Base-by-base conservation (phyloP, 192 early-diverging fungal species). In the Backusella luteola region DNA sequence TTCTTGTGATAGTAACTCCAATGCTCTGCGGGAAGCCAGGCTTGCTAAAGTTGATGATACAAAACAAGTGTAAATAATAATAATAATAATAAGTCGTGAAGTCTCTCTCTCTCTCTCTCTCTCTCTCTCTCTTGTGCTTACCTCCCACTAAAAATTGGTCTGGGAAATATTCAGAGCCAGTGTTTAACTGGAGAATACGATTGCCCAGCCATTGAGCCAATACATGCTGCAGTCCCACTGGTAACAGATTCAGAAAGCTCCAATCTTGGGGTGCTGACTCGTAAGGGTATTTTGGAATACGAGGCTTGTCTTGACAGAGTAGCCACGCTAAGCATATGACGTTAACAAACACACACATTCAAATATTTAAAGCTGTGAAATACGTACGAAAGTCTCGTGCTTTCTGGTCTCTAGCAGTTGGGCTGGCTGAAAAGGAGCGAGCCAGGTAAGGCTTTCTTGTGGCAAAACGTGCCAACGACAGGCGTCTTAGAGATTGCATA, bases 91-190 rank as follows among this genome's bases (percentile, higher is more conserved):
- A 42, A 23, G 52, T 2, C 38, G 26, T 19, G 32, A 73, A 36
- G 15, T 15, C n/a, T 29, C 29, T 29, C 29, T 29, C 29, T 29
- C 29, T 21, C 11, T 53, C 12, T 29, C 26, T 26, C 26, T 29
- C 26, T 29, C 26, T n/a, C n/a, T n/a, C n/a, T 21, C 11, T 53
- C 19, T 29, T 35, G 14, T 19, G 12, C 4, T 36, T 73, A 87
- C 85, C 83, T 76, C 85, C 85, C 71, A 85, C 77, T 41, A 87
- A 77, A 63, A 87, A 87, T 73, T 87, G 85, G 12, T 87, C 83
- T 11, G 85, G 85, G 74, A 75, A 87, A 77, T 87, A 84, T 32
- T 80, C 76, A 19, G 77, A 52, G 0, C 84, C 82, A 0, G 84
- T 87, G 34, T 87, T 87, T 19, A 83, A 73, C 6, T 79, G 76